Evolutionary conservation across 305 asterid genomes (phyloP).

Genomic region (Fraxinus albicans): DNA sequence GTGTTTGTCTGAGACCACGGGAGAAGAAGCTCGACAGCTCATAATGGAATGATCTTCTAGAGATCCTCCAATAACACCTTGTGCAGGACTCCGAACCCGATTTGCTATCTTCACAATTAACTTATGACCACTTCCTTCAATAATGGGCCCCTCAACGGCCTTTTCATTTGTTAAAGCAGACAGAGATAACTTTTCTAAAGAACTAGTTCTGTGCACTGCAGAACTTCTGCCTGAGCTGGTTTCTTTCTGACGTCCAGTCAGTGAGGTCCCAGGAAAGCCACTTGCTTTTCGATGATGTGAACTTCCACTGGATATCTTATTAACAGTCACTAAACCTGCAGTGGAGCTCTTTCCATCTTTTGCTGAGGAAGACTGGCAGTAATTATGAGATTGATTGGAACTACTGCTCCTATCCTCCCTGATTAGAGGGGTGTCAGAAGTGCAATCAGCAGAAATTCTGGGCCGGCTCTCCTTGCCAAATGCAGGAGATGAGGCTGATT

Average conservation of each 20-base stretch:
- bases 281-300: conserved; percentile 56
- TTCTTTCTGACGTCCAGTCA: conserved; percentile 51
- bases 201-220: conserved; percentile 32
- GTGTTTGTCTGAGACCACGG: conserved; percentile 41
- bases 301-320: conserved; percentile 51
- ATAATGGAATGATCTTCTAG: conserved; percentile 45
- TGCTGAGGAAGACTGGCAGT: conserved; percentile 52
- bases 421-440: conserved; percentile 46
- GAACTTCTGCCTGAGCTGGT: conserved; percentile 44
- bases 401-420: conserved; percentile 84
- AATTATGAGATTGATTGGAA: conserved; percentile 71
- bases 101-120: conserved; percentile 71
- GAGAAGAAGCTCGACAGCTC: conserved; percentile 55
- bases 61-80: conserved; percentile 49
- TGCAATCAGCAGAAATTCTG: conserved; percentile 37
- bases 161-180: conserved; percentile 44
- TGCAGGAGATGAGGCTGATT: conserved; percentile 47
- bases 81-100: conserved; percentile 54
- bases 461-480: conserved; percentile 58
- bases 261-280: conserved; percentile 41
- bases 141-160: conserved; percentile 40
- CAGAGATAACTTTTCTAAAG: conserved; percentile 49
- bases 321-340: conserved; percentile 44
- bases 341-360: conserved; percentile 61
- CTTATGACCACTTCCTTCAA: conserved; percentile 48